Evolutionary conservation across 208 protist species (phyloP), one percentile per base, ranked within the genome.

Genomic region (Trypanosoma lewisi): DNA sequence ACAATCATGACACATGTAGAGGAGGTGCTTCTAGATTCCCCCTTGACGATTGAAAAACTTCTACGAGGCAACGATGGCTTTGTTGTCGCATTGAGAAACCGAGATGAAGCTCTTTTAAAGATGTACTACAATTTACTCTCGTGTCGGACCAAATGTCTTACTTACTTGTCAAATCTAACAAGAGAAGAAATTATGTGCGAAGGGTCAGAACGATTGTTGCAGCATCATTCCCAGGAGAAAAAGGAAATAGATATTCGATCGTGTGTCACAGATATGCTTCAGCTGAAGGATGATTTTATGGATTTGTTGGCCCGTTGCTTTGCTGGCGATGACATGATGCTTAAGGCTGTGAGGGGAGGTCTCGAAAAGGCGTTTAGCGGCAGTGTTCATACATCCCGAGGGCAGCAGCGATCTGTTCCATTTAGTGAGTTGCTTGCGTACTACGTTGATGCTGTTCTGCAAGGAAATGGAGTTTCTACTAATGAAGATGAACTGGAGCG

Each of bases 341-440:
- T 77, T 9, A 86, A 82, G 59, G 85, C 87, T n/a, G 62, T 91
- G 12, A 74, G 74, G 17, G 83, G 89, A 19, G 85, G 85, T 4
- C 64, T 93, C n/a, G 87, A 92, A 57, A 68, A 63, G 47, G 83
- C 75, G 21, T 89, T 75, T 62, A 83, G 75, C 54, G 75, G 74
- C 60, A 72, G 79, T 50, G 70, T 93, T 45, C 44, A 68, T 45
- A 71, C 83, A 4, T 60, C 48, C 34, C 54, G 41, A 37, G 62
- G 39, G 39, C 25, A 47, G 8, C 45, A 23, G 37, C 67, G 71
- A 17, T 23, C 59, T 68, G 69, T 87, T 4, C 67, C 76, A 25
- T 83, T 92, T 48, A 89, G 78, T 41, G 84, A 95, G 67, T 82
- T 86, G 59, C 80, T 96, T 2, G 80, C 88, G 0, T 74, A 78